phyloP scores from a whole-genome alignment of 495 filamentous ascomycete genomes.

The Paragyromitra xinjiangensis region DNA sequence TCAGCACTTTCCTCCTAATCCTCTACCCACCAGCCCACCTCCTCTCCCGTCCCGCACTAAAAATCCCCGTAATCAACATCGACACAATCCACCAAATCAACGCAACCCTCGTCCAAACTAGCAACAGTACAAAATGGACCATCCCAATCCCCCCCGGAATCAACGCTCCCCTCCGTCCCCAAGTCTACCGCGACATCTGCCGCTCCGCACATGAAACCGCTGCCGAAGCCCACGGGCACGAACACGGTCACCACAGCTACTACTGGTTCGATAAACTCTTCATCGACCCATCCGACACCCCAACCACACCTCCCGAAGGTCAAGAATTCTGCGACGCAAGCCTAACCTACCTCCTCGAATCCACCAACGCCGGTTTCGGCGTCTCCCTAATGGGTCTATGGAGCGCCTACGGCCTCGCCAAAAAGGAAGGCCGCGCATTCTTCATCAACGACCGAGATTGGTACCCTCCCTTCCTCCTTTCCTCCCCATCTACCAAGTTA shows the following conservation, averaged over 20 bases:
- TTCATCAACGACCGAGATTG: constrained; percentile 80
- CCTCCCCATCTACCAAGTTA: constrained; percentile 12
- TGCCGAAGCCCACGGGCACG: constrained; percentile 63
- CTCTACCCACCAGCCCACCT: background rate
- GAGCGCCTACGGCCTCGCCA: constrained; percentile 77
- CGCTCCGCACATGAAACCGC: constrained; percentile 65
- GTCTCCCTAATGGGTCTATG: constrained; percentile 75
- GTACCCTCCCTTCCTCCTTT: constrained; percentile 56
- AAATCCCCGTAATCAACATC: constrained; percentile 3
- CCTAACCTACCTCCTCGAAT: constrained; percentile 75
- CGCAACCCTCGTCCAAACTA: constrained; percentile 55
- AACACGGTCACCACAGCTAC: constrained; percentile 62
- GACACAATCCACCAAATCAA: constrained; percentile 21
- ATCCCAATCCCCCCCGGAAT: constrained; percentile 70
- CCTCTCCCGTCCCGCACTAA: background rate
- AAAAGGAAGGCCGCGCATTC: constrained; percentile 73
- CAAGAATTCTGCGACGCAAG: constrained; percentile 68
- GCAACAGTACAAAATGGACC: constrained; percentile 69
- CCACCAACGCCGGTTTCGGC: constrained; percentile 72
- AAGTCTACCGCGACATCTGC: constrained; percentile 71
- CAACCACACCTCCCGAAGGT: constrained; percentile 47
- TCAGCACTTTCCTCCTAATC: constrained; percentile 18
- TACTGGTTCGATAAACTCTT: constrained; percentile 70
- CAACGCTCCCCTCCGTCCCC: constrained; percentile 67
- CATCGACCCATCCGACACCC: constrained; percentile 66